Base-by-base conservation (phyloP, 768 basidiomycete genomes). In the Asterophora lycoperdoides region DNA sequence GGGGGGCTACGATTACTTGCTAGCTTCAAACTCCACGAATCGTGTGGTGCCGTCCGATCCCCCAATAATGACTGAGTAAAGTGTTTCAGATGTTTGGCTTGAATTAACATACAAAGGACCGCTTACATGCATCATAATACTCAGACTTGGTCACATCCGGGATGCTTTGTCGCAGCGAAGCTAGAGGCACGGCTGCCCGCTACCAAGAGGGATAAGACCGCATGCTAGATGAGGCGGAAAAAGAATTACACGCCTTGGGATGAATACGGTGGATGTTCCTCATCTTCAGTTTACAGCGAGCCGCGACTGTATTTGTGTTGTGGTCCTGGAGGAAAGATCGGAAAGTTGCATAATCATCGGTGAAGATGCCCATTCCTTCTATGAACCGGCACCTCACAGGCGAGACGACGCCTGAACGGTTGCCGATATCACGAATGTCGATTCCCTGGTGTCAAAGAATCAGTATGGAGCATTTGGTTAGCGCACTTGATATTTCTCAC, bases 91-190 rank as follows among this genome's bases (percentile, higher is more conserved):
- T 10, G 19, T 28, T 32, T 34, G 9, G 8, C 13, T 9, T n/a
- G 18, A 11, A n/a, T 10, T 8, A 23, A 17, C 43, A 14, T n/a
- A 2, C 13, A 26, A 18, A 28, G 29, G 26, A 18, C 15, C 5
- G 38, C 64, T 62, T 43, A 67, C 67, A 64, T 9, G 55, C 54
- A 33, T 62, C 53, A 47, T 68, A 68, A 47, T 57, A 65, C 45
- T 67, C 62, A 37, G 59, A 54, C 26, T 51, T 63, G 2, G 62
- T 58, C n/a, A 64, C 52, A 53, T 62, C 55, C n/a, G 63, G 61
- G 40, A 64, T 45, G 9, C 52, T 55, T 23, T 60, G 53, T 11
- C 58, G 37, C 4, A 53, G 41, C n/a, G 60, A 55, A 19, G 58
- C 33, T 33, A 67, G 30, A 17, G 67, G 56, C 34, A 60, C 56